phyloP scores from a whole-genome alignment of 1,284 basidiomycete genomes.

The Cutaneotrichosporon cutaneum region DNA sequence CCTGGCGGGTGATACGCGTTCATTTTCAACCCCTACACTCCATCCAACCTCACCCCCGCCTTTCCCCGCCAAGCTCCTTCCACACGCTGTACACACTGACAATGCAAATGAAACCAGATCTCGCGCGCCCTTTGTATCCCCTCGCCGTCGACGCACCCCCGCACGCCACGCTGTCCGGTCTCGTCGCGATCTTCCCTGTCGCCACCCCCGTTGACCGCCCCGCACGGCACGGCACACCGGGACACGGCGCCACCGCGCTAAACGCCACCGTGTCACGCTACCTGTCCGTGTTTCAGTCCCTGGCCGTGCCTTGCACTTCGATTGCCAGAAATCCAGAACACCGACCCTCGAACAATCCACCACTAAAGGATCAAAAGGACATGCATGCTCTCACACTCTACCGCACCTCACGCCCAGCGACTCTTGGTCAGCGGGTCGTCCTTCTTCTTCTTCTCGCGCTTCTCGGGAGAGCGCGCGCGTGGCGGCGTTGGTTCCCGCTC shows the following conservation, averaged over 20 bases:
- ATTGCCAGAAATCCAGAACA: background rate
- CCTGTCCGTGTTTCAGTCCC: background rate
- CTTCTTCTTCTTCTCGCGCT: constrained; percentile 16
- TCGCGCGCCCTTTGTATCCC: background rate
- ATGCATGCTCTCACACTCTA: background rate
- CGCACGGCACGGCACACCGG: background rate
- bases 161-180: background rate
- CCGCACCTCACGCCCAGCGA: constrained; percentile 24
- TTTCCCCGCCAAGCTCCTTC: too few relatives aligned
- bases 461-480: constrained; percentile 13
- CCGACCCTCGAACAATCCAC: background rate
- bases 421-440: constrained; percentile 22
- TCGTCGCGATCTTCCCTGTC: background rate
- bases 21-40: too few relatives aligned
- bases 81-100: background rate
- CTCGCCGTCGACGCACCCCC: background rate
- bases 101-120: too few relatives aligned
- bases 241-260: background rate
- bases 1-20: too few relatives aligned
- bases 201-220: background rate
- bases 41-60: too few relatives aligned
- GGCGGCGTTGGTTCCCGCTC: background rate
- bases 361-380: background rate
- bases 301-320: background rate
- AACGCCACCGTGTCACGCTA: background rate